Conservation (phyloP, 2,329 filamentous ascomycete species). For the Alternaria sp. region DNA sequence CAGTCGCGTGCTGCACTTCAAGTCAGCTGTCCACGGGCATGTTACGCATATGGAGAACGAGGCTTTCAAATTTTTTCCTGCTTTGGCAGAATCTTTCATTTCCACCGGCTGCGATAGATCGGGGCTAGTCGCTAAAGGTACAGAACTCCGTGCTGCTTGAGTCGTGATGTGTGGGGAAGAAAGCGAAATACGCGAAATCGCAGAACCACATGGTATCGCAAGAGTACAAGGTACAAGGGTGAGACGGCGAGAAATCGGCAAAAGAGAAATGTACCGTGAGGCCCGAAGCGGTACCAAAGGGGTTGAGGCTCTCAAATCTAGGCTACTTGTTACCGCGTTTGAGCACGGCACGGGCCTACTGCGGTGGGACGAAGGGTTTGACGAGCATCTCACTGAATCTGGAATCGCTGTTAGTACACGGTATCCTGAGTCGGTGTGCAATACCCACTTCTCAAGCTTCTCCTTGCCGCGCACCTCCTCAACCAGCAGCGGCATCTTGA, state of each 20-base stretch:
- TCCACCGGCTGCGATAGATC: constrained; percentile 2
- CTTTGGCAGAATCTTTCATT: constrained; percentile 3
- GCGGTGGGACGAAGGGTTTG: constrained; percentile 74
- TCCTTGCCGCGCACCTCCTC: constrained; percentile 97
- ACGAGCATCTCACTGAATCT: constrained; percentile 84
- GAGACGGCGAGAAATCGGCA: constrained; percentile 8
- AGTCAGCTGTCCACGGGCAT: constrained; percentile 24
- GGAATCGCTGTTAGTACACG: constrained; percentile 12
- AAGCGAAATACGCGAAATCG: neutral
- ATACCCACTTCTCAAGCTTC: constrained; percentile 73
- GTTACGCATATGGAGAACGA: constrained; percentile 19
- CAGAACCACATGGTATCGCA: constrained; percentile 13
- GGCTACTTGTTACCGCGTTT: neutral
- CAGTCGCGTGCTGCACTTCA: neutral
- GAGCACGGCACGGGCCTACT: constrained; percentile 26
- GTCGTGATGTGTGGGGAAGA: constrained; percentile 6
- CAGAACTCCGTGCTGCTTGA: constrained; percentile 6
- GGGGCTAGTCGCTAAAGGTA: constrained; percentile 15
- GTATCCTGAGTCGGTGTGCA: neutral
- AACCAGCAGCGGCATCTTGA: constrained; percentile 94
- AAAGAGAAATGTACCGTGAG: neutral
- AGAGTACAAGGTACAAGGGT: neutral
- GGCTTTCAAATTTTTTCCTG: neutral
- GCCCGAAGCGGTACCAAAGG: constrained; percentile 9
- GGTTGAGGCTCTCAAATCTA: neutral